phyloP scores from a whole-genome alignment of 2,329 filamentous ascomycete species.

The Graphiopsis chlorocephala region DNA sequence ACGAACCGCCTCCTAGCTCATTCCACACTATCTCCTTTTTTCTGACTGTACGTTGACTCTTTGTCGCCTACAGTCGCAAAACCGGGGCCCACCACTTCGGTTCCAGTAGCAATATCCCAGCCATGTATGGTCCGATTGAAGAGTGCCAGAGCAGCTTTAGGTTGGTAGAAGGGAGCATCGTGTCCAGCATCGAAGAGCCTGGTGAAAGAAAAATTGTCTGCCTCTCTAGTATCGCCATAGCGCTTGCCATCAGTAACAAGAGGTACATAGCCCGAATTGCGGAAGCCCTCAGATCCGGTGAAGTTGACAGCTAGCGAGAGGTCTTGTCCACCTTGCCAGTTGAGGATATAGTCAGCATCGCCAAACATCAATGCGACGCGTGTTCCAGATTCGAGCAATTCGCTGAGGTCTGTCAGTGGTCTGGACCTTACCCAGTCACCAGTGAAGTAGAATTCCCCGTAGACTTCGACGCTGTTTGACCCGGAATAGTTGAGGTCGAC shows the following conservation, averaged over 20 bases:
- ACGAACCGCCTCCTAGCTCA: neutral
- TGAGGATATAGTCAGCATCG: slow-evolving; percentile 50
- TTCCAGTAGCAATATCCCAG: slow-evolving; percentile 52
- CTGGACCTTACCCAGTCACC: slow-evolving; percentile 45
- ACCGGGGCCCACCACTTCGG: slow-evolving; percentile 5
- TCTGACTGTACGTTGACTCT: neutral
- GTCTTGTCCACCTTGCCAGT: slow-evolving; percentile 46
- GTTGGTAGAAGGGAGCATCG: slow-evolving; percentile 55
- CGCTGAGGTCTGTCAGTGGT: slow-evolving; percentile 40
- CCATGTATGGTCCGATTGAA: slow-evolving; percentile 49
- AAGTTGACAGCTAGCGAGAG: slow-evolving; percentile 53
- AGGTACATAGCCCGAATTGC: slow-evolving; percentile 47
- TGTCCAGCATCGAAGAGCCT: slow-evolving; percentile 51
- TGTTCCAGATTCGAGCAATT: slow-evolving; percentile 42
- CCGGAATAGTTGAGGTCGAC: slow-evolving; percentile 58
- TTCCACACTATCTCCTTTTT: neutral
- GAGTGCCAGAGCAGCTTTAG: slow-evolving; percentile 45
- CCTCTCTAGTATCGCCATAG: slow-evolving; percentile 54
- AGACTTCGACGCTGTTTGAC: slow-evolving; percentile 39
- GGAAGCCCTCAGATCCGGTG: slow-evolving; percentile 43
- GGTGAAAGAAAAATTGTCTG: slow-evolving; percentile 50
- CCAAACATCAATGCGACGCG: slow-evolving; percentile 68
- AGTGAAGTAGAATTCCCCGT: slow-evolving; percentile 40
- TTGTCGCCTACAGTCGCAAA: neutral
- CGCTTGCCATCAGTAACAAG: slow-evolving; percentile 49